A percentile compares a stretch with the other conserved stretches of the same genome.
Evolutionary conservation across 306 rosid genomes (phyloP).

Genomic region (Hippophae rhamnoides): DNA sequence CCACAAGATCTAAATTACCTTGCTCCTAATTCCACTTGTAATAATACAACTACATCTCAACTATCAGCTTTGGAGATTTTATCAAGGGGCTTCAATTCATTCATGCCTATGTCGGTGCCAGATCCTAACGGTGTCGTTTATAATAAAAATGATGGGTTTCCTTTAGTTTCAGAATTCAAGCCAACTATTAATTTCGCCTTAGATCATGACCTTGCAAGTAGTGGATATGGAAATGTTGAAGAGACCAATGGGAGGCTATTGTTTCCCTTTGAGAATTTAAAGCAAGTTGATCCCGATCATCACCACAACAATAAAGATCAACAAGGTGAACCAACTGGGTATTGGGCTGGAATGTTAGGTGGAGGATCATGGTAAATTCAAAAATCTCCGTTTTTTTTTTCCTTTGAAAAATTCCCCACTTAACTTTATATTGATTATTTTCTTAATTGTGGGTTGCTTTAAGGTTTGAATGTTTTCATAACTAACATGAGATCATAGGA

Average conservation of each 20-base stretch:
- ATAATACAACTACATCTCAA: conserved; percentile 16
- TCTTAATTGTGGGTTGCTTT: conserved; percentile 23
- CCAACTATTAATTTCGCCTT: conserved; percentile 49
- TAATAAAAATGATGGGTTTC: conserved; percentile 27
- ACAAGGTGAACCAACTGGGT: conserved; percentile 45
- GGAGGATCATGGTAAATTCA: conserved; percentile 69
- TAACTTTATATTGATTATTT: conserved; percentile 15
- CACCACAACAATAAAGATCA: conserved; percentile 32
- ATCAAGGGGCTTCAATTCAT: conserved; percentile 49
- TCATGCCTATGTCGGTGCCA: conserved; percentile 34
- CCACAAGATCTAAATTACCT: conserved; percentile 55
- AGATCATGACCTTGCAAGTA: conserved; percentile 41
- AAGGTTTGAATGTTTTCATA: conserved; percentile 26
- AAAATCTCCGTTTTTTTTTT: background rate
- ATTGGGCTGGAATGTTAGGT: conserved; percentile 78
- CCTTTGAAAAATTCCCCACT: background rate
- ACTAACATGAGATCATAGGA: conserved; percentile 35
- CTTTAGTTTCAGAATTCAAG: conserved; percentile 47
- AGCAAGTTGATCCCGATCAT: conserved; percentile 24
- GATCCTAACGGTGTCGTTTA: conserved; percentile 29
- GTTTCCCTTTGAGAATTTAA: conserved; percentile 61
- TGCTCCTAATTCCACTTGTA: conserved; percentile 9
- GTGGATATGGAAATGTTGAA: conserved; percentile 27
- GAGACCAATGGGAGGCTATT: conserved; percentile 34
- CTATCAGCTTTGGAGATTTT: conserved; percentile 65